Conservation (phyloP, 129 eudicot species). For the Solidago caesia region DNA sequence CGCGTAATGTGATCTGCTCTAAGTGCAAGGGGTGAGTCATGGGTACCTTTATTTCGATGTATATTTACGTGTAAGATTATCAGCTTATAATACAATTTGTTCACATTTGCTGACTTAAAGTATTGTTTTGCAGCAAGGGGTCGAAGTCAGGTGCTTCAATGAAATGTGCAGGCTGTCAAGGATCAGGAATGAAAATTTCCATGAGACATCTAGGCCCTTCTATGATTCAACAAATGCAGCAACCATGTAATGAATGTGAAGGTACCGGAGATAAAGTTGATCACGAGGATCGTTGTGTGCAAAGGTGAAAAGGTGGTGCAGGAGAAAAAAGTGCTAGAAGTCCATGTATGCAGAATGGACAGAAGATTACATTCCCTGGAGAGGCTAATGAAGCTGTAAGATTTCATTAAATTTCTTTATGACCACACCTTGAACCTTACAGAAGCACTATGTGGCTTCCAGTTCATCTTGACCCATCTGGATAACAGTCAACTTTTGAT, state of each 20-base stretch:
- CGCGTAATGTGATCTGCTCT: no score
- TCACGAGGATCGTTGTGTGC: conserved; percentile 65
- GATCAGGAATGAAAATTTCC: no score
- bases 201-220: no score
- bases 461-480: conserved; percentile 55
- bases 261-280: conserved; percentile 68
- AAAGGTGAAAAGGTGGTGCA: conserved; percentile 76
- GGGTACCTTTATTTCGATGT: no score
- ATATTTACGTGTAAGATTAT: no score
- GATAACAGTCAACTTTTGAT: conserved; percentile 67
- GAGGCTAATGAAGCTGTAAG: conserved; percentile 81
- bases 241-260: conserved; percentile 75
- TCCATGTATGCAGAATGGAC: conserved; percentile 68
- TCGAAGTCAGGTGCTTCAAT: no score
- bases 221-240: no score
- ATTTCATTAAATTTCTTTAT: conserved; percentile 11
- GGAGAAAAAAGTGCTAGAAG: conserved; percentile 72
- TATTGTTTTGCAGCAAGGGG: no score
- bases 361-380: conserved; percentile 68
- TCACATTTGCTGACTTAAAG: no score
- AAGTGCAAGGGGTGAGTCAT: no score
- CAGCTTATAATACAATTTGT: no score
- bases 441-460: conserved; percentile 80
- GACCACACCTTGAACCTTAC: conserved; percentile 69
- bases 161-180: no score